These are phyloP conservation scores for Dendrocalamus sinicus DNA, from an alignment of 176 grass and related monocot species.

Conservation along the genomic window DNA sequence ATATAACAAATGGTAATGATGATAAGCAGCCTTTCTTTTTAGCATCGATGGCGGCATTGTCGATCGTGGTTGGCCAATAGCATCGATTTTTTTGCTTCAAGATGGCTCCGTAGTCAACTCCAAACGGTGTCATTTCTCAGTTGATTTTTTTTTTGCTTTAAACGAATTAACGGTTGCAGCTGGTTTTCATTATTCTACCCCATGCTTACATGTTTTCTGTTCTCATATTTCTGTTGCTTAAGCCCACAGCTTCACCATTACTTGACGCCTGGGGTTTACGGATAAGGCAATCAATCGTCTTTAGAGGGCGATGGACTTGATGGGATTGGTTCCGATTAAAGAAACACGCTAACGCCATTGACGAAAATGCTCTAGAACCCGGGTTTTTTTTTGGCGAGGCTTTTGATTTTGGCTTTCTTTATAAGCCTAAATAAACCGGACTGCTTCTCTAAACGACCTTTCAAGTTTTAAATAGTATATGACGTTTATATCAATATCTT, in stretches of 20 bases:
- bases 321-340: background rate
- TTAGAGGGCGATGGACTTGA: background rate
- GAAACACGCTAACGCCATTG: background rate
- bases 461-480: too few relatives aligned
- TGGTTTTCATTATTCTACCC: background rate
- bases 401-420: too few relatives aligned
- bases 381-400: too few relatives aligned
- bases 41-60: background rate
- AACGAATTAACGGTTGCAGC: background rate
- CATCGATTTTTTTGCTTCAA: background rate
- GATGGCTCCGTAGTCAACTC: background rate
- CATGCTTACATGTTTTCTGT: background rate
- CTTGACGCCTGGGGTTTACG: slow-evolving; percentile 42
- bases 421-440: too few relatives aligned
- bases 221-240: background rate
- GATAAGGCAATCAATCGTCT: background rate
- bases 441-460: too few relatives aligned
- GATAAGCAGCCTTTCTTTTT: background rate
- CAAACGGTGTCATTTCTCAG: background rate
- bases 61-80: background rate
- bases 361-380: background rate
- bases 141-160: background rate
- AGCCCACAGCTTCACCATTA: slow-evolving; percentile 32
- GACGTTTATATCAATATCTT: too few relatives aligned
- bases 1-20: background rate